Evolutionary conservation across 1,139 yeast species (phyloP), one percentile per base, ranked within the genome.

Genomic region (Pichia cactophila): DNA sequence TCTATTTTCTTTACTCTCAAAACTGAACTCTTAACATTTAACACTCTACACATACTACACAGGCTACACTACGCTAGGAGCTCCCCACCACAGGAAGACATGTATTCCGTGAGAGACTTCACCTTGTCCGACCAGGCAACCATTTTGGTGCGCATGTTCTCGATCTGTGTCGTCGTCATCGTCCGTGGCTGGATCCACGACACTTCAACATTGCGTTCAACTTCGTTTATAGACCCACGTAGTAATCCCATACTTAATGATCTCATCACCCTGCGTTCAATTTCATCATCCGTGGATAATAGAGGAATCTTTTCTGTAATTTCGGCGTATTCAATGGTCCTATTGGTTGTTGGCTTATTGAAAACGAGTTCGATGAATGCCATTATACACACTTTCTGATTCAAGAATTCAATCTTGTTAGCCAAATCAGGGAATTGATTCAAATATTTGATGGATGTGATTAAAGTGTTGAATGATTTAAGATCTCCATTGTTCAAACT

Each of bases 111-210:
- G 58, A 92, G 75, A 43, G 73, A 72, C 45, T 77, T 76, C 39
- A 90, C 96, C 59, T 81, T 83, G 49, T 67, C 67, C 60, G 86
- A 84, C 98, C 98, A 92, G 48, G 73, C 75, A 36, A 74, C 74
- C 62, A 92, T 76, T 61, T 87, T 85, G 53, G 75, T 75, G 58
- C 80, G 80, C 84, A 92, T 88, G 50, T 77, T 75, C 50, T 74
- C 78, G 53, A 90, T 86, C 72, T 92, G 97, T 45, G 77, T 78
- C 59, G 74, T 75, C 63, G 87, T 87, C 75, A 92, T 83, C 50
- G 89, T 87, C 62, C 97, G 78, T 50, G 98, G 97, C 70, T 92
- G 97, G 55, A 90, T 83, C 97, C 98, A 92, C 26, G 87, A 81
- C 48, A 92, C 82, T 31, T 85, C 80, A 54, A 92, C 86, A 12